Conservation (phyloP, 2,329 filamentous ascomycete species). For the Hypoxylon sp. region DNA sequence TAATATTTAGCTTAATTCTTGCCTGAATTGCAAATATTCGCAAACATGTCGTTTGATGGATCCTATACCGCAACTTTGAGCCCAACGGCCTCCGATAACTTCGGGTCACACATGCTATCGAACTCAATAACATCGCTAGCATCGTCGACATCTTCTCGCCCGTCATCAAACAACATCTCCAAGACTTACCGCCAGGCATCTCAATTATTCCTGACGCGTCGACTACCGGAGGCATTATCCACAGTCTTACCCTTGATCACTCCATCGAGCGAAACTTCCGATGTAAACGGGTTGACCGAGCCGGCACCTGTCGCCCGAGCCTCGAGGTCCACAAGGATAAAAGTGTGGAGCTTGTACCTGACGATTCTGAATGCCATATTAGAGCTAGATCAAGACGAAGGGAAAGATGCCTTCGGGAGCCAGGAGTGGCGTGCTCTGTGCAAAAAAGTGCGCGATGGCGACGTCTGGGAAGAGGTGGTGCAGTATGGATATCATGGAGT, state of each 20-base stretch:
- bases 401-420: conserved; percentile 87
- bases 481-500: conserved; percentile 87
- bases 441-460: conserved; percentile 86
- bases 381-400: conserved; percentile 90
- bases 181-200: conserved; percentile 95
- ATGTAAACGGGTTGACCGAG: conserved; percentile 63
- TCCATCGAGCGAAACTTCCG: conserved; percentile 63
- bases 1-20: conserved; percentile 33
- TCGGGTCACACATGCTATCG: conserved; percentile 68
- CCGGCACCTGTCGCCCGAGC: conserved; percentile 83
- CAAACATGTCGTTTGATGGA: conserved; percentile 61
- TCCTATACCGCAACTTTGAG: conserved; percentile 62
- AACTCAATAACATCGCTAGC: conserved; percentile 79
- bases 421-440: conserved; percentile 88
- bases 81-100: conserved; percentile 62
- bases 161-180: conserved; percentile 80
- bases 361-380: conserved; percentile 92
- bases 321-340: conserved; percentile 86
- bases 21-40: conserved; percentile 32
- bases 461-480: conserved; percentile 95
- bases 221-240: conserved; percentile 88
- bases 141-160: conserved; percentile 72
- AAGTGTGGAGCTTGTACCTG: conserved; percentile 97
- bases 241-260: conserved; percentile 87
- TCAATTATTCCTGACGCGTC: conserved; percentile 93